phyloP scores from a whole-genome alignment of 495 filamentous ascomycete genomes.

The Annulohypoxylon bovei region DNA sequence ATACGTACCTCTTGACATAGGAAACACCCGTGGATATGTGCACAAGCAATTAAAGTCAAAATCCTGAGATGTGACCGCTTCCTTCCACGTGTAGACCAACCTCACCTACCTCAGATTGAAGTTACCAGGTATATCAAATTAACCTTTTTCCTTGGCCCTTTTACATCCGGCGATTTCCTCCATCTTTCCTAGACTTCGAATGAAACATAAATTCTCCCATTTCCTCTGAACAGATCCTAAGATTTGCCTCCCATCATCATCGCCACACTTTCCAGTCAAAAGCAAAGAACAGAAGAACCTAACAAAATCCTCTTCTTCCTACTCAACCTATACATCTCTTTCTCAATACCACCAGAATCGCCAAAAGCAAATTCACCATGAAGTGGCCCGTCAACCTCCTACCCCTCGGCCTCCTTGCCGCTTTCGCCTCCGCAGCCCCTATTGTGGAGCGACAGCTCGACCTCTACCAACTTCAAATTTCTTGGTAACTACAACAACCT shows the following conservation, averaged over 20 bases:
- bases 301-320: not conserved
- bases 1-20: not conserved
- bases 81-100: not conserved
- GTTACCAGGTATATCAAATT: conserved; percentile 1
- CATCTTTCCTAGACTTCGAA: conserved; percentile 4
- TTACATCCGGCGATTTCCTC: not conserved
- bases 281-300: not conserved
- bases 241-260: not conserved
- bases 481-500: conserved; percentile 33
- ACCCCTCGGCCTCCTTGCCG: conserved; percentile 39
- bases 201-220: conserved; percentile 30
- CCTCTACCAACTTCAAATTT: conserved; percentile 44
- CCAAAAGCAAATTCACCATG: conserved; percentile 32
- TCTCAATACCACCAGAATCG: not conserved
- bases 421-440: conserved; percentile 36
- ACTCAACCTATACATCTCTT: not conserved
- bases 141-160: conserved; percentile 9
- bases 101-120: not conserved
- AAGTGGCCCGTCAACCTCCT: conserved; percentile 39
- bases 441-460: conserved; percentile 37
- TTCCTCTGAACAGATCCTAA: conserved; percentile 15
- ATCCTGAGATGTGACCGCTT: conserved; percentile 24
- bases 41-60: not conserved
- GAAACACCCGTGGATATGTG: not conserved
- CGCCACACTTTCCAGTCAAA: not conserved